Percentiles rank a stretch among this genome's conserved stretches.
phyloP scores from a whole-genome alignment of 1,284 basidiomycete species.

The Ceratorhiza oryzae-sativae region DNA sequence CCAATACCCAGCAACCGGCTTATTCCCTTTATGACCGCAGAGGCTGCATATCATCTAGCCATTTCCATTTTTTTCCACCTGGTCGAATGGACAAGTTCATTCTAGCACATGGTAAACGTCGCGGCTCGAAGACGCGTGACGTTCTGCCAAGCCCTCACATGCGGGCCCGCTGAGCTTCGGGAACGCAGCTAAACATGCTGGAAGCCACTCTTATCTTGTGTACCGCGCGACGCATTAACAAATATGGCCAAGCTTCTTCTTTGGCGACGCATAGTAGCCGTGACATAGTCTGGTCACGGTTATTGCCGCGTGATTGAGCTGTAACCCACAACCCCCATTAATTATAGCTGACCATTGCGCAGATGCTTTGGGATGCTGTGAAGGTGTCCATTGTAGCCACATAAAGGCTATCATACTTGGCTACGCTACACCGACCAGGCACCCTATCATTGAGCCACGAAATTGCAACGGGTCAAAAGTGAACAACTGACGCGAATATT shows the following conservation, averaged over 20 bases:
- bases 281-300: not conserved
- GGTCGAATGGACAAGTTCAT: not conserved
- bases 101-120: constrained; percentile 26
- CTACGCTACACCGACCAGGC: not conserved
- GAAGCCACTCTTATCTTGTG: constrained; percentile 26
- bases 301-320: not conserved
- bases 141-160: constrained; percentile 30
- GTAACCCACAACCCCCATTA: not conserved
- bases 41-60: not conserved
- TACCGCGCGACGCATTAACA: constrained; percentile 19
- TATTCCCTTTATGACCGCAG: not conserved
- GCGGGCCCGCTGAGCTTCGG: constrained; percentile 20
- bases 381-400: not conserved
- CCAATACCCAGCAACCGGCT: not conserved
- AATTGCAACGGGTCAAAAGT: not conserved
- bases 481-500: not conserved
- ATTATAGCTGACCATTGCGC: not conserved
- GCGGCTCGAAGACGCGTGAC: constrained; percentile 8
- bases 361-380: constrained; percentile 16
- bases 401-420: not conserved
- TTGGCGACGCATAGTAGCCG: constrained; percentile 8
- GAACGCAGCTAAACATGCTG: constrained; percentile 1
- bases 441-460: not conserved
- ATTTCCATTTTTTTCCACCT: constrained; percentile 5
- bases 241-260: constrained; percentile 5